phyloP scores from a whole-genome alignment of 495 filamentous ascomycete species.

The Ascodesmis nigricans region DNA sequence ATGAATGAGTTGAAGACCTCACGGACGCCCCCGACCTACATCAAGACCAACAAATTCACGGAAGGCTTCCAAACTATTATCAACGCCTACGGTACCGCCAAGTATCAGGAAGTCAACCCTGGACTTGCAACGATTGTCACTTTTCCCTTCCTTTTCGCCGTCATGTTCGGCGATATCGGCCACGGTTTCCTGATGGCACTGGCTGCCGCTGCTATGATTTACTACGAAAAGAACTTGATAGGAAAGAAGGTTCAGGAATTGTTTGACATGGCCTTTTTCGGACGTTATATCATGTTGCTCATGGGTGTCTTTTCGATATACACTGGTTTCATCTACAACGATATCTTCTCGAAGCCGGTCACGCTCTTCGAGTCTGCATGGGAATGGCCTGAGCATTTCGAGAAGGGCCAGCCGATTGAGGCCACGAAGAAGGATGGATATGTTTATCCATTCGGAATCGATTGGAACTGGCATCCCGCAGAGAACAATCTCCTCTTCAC shows the following conservation, averaged over 20 bases:
- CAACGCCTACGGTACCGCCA: slow-evolving; percentile 90
- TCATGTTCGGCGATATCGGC: slow-evolving; percentile 97
- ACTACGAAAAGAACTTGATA: slow-evolving; percentile 64
- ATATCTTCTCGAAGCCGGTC: slow-evolving; percentile 82
- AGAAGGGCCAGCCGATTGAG: slow-evolving; percentile 34
- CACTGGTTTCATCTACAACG: slow-evolving; percentile 94
- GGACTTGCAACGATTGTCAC: slow-evolving; percentile 85
- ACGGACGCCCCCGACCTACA: slow-evolving; percentile 89
- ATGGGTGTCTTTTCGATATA: slow-evolving; percentile 96
- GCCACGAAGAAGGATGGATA: slow-evolving; percentile 41
- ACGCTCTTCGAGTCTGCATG: slow-evolving; percentile 76
- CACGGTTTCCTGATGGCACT: slow-evolving; percentile 72
- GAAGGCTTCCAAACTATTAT: slow-evolving; percentile 97
- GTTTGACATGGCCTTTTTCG: slow-evolving; percentile 95
- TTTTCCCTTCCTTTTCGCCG: slow-evolving; percentile 93
- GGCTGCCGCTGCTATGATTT: slow-evolving; percentile 73
- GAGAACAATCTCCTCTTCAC: slow-evolving; percentile 85
- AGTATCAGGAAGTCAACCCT: slow-evolving; percentile 93
- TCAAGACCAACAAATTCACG: slow-evolving; percentile 95
- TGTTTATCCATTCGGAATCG: slow-evolving; percentile 83
- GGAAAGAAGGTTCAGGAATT: slow-evolving; percentile 84
- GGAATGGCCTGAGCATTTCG: slow-evolving; percentile 53
- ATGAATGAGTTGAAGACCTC: slow-evolving; percentile 91
- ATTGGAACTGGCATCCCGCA: slow-evolving; percentile 90
- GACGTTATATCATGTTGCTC: slow-evolving; percentile 92